Base-by-base conservation (phyloP, 2,329 filamentous ascomycete genomes). In the Nothomitra cinnamomea region DNA sequence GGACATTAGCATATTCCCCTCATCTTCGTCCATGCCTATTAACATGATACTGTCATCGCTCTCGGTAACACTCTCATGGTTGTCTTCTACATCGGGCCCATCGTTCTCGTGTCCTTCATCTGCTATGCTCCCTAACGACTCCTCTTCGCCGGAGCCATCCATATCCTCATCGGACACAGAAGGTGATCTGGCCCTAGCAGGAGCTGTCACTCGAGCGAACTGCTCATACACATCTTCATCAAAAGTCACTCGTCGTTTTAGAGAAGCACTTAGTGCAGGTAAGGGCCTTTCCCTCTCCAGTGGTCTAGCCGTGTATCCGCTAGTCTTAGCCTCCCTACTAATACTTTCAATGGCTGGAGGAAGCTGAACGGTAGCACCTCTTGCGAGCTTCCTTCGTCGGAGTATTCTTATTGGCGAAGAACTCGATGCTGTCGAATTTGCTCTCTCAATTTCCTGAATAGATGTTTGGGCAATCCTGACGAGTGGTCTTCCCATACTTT, bases 181-280 rank as follows among this genome's bases (percentile, higher is more conserved):
- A 32, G 10, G 28, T 15, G 21, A 10, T 49, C 15, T 49, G 15
- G 19, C 19, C 45, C 45, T 49, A 10, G 45, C 45, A 35, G 45
- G 45, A 7, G 45, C 45, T 12, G 45, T 49, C 24, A 49, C 45
- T 7, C 45, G 25, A 49, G 45, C 45, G 32, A 49, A 49, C 25
- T 35, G 45, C 10, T 49, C 45, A 17, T 49, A 17, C 4, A 49
- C 32, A 4, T 49, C 45, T 17, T 17, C 15, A 35, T 35, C 45
- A 49, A 49, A 35, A 13, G 45, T 49, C 45, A 17, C 25, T 49
- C 45, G 45, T 49, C 45, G n/a, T 32, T 35, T 19, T 24, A 19
- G 2, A 32, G 28, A 32, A 4, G 10, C 10, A 5, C 10, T 32
- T 32, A 5, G 28, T 32, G 10, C 28, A 32, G 28, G 10, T 5